These are phyloP conservation scores for Nakazawaea anatomiae DNA, from an alignment of 805 yeast genomes.

Conservation along the genomic window DNA sequence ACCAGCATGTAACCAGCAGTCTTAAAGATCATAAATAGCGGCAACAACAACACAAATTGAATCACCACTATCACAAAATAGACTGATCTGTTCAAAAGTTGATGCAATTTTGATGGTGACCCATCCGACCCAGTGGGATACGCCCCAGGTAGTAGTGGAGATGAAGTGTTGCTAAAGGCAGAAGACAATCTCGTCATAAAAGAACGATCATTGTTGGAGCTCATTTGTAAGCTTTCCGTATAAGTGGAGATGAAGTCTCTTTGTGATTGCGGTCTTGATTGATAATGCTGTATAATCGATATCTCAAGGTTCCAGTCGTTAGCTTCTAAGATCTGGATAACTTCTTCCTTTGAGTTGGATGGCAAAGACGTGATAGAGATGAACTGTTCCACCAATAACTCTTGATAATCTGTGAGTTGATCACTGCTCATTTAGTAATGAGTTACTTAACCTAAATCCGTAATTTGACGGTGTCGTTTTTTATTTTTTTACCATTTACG, in stretches of 20 bases:
- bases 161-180: background rate
- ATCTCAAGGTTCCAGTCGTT: conserved; percentile 22
- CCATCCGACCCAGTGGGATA: conserved; percentile 12
- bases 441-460: too few relatives aligned
- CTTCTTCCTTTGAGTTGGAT: conserved; percentile 14
- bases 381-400: conserved; percentile 2
- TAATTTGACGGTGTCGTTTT: background rate
- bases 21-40: conserved; percentile 18
- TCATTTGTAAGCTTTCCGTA: conserved; percentile 3
- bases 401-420: conserved; percentile 3
- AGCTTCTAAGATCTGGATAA: conserved; percentile 15
- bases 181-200: background rate
- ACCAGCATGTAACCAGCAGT: conserved; percentile 14
- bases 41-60: conserved; percentile 19
- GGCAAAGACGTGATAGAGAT: background rate
- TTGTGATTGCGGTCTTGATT: conserved; percentile 15
- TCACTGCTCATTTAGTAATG: background rate
- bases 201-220: conserved; percentile 5
- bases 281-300: conserved; percentile 18
- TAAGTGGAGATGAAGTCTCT: conserved; percentile 4
- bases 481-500: background rate
- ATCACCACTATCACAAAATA: conserved; percentile 12
- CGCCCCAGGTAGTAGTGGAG: conserved; percentile 17
- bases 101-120: conserved; percentile 16
- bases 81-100: conserved; percentile 11